Percentiles rank a stretch among this genome's conserved stretches.
Evolutionary conservation across 2,329 filamentous ascomycete species (phyloP).

Genomic region (Rhynchosporium agropyri): DNA sequence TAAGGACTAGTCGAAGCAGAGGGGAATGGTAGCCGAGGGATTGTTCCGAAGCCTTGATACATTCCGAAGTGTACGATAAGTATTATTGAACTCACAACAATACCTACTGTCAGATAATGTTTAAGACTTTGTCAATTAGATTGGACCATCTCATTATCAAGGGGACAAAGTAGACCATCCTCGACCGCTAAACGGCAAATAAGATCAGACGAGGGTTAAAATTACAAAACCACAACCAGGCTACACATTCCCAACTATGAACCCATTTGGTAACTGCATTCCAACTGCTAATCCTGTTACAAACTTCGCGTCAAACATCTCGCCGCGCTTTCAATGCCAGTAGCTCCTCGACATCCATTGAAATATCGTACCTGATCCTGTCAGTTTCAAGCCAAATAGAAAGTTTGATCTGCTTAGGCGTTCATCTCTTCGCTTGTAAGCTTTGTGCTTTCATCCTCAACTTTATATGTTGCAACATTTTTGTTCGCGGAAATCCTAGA

Average conservation of each 20-base stretch:
- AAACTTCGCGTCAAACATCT: not conserved
- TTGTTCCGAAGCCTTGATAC: too few species aligned
- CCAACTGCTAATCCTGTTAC: not conserved
- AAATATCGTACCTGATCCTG: slow-evolving; percentile 54
- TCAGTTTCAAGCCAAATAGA: not conserved
- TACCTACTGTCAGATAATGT: too few species aligned
- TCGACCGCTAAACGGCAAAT: not conserved
- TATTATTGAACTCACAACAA: too few species aligned
- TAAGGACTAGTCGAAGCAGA: too few species aligned
- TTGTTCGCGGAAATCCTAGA: slow-evolving; percentile 60
- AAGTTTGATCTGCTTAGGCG: slow-evolving; percentile 32
- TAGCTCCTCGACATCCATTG: slow-evolving; percentile 52
- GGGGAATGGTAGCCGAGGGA: too few species aligned
- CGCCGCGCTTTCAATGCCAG: slow-evolving; percentile 11
- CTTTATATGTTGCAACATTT: slow-evolving; percentile 58
- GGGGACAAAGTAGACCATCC: too few species aligned
- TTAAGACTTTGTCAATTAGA: too few species aligned
- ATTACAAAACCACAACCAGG: not conserved
- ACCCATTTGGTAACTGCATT: slow-evolving; percentile 7
- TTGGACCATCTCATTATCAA: too few species aligned
- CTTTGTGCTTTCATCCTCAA: slow-evolving; percentile 62
- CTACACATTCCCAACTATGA: not conserved
- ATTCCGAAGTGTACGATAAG: too few species aligned
- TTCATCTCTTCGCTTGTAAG: slow-evolving; percentile 74
- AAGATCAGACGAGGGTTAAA: not conserved